These are phyloP conservation scores for Metschnikowia henanensis DNA, from an alignment of 805 yeast genomes.

Conservation along the genomic window DNA sequence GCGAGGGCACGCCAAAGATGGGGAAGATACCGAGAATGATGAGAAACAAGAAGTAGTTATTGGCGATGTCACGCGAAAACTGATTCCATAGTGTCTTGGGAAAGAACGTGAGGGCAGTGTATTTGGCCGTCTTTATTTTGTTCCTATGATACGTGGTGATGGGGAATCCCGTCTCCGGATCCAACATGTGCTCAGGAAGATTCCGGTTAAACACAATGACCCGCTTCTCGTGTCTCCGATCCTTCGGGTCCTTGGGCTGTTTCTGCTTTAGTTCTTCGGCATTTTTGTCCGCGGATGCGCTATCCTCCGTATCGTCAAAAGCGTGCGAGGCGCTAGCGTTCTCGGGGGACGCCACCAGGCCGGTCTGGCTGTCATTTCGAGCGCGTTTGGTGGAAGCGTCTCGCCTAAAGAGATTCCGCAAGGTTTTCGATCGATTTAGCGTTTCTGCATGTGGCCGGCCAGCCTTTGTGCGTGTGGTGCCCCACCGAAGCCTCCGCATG, in stretches of 20 bases:
- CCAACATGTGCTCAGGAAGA: slow-evolving; percentile 57
- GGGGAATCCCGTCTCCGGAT: slow-evolving; percentile 32
- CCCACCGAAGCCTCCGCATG: slow-evolving; percentile 88
- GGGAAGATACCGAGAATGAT: slow-evolving; percentile 50
- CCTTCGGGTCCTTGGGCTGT: slow-evolving; percentile 27
- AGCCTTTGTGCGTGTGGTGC: slow-evolving; percentile 75
- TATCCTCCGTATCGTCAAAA: slow-evolving; percentile 6
- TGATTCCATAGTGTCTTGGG: slow-evolving; percentile 57
- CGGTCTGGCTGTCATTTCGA: slow-evolving; percentile 5
- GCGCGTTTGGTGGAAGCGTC: slow-evolving; percentile 17
- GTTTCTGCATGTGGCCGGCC: slow-evolving; percentile 57
- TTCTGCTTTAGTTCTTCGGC: slow-evolving; percentile 20
- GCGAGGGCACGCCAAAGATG: slow-evolving; percentile 73
- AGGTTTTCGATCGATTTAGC: slow-evolving; percentile 58
- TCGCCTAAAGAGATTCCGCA: slow-evolving; percentile 41
- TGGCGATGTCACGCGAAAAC: slow-evolving; percentile 56
- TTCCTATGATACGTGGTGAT: slow-evolving; percentile 47
- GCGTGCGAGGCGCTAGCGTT: slow-evolving; percentile 4
- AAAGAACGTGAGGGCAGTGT: slow-evolving; percentile 56
- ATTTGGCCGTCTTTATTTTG: slow-evolving; percentile 62
- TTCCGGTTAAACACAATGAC: slow-evolving; percentile 47
- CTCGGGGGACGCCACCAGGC: slow-evolving; percentile 11
- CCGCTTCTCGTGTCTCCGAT: slow-evolving; percentile 21
- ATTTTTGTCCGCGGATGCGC: slow-evolving; percentile 23
- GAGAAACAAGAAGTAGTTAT: slow-evolving; percentile 54